These are phyloP conservation scores for Hypoxylon lienhwacheense DNA, from an alignment of 495 filamentous ascomycete species.

Conservation along the genomic window DNA sequence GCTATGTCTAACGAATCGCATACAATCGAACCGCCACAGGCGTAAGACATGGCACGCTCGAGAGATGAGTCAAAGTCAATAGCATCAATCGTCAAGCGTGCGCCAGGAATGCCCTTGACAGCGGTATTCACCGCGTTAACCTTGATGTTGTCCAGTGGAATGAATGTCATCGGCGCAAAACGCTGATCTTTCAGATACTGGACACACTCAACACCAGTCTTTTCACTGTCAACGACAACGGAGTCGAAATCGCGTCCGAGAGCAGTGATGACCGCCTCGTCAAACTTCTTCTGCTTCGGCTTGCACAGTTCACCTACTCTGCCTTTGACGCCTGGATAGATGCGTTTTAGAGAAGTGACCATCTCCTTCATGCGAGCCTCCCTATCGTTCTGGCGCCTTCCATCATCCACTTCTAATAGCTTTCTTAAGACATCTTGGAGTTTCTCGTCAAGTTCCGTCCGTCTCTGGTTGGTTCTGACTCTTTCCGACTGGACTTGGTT, in stretches of 20 bases:
- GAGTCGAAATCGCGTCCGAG: conserved; percentile 92
- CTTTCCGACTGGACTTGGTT: conserved; percentile 85
- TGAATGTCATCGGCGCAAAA: conserved; percentile 82
- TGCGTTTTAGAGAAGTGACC: conserved; percentile 80
- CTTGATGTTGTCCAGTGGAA: conserved; percentile 96
- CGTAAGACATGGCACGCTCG: conserved; percentile 90
- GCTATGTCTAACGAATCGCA: conserved; percentile 86
- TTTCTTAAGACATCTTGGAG: conserved; percentile 76
- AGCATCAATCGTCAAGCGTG: conserved; percentile 89
- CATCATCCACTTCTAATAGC: conserved; percentile 78
- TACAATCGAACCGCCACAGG: conserved; percentile 93
- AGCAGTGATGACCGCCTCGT: conserved; percentile 88
- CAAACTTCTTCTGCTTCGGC: conserved; percentile 93
- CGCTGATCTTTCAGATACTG: conserved; percentile 90
- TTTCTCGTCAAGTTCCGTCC: conserved; percentile 89
- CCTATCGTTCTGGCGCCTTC: conserved; percentile 78
- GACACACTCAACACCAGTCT: conserved; percentile 90
- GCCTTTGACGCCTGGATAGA: conserved; percentile 89
- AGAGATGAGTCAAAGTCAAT: conserved; percentile 88
- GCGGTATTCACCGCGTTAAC: conserved; percentile 85
- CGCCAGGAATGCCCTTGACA: conserved; percentile 82
- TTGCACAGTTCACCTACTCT: conserved; percentile 90
- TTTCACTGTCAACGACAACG: conserved; percentile 94
- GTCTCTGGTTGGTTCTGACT: conserved; percentile 71
- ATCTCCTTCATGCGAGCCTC: conserved; percentile 76